Base-by-base conservation (phyloP, 1,139 yeast genomes). In the Suhomyces panamericanus region DNA sequence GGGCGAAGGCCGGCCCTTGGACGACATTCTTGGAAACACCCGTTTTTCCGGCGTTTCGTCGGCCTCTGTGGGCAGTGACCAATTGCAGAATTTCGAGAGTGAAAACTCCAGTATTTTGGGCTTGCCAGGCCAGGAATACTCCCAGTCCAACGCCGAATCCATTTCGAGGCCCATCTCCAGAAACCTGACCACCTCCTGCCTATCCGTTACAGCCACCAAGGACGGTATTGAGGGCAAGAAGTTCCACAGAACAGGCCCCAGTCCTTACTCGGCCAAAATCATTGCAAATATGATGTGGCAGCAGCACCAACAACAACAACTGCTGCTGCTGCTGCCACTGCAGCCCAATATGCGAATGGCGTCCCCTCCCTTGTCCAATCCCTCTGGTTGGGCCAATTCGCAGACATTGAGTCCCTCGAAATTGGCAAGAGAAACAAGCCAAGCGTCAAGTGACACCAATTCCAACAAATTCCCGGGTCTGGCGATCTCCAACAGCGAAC, bases 171-270 rank as follows among this genome's bases (percentile, higher is more conserved):
- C 87, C 0, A 57, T 80, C 27, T 82, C 87, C 0, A 70, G 87
- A 42, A 77, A 78, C 39, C 81, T 87, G 15, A 77, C 78, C 30
- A 78, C 84, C 3, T 81, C 87, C 2, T 83, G 86, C 41, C 62
- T 83, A 29, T 82, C 88, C 0, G 82, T 85, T 16, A 83, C 86
- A 2, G 89, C 89, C 11, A 82, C 87, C 24, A 83, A 83, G 55
- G 89, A 84, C 57, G 89, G 89, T 0, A 63, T 83, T 7, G 88
- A 83, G 59, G 89, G 89, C 2, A 77, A 80, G 52, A 64, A 76
- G 42, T 68, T 80, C 40, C 81, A 77, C 53, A 65, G 60, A 32
- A 60, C 60, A 29, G 75, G 75, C 0, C 75, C 73, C 6, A 64
- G 68, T 15, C 60, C 68, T 2, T 71, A 69, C 50, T 63, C 75